phyloP scores from a whole-genome alignment of 208 protist species.

The Trypanosoma theileri region DNA sequence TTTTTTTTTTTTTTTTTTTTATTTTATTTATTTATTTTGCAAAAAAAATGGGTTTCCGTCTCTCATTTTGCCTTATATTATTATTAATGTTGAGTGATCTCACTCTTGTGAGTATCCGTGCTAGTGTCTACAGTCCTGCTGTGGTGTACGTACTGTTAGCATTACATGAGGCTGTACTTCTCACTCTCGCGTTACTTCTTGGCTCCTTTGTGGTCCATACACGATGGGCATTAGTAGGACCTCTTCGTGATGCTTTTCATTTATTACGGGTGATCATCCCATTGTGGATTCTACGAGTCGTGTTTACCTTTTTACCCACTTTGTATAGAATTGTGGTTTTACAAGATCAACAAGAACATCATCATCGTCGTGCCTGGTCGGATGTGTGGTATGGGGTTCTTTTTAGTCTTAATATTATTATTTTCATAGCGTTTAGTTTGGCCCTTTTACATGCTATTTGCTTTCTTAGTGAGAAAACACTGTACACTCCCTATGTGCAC shows the following conservation, averaged over 20 bases:
- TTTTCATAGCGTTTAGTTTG: conserved; percentile 39
- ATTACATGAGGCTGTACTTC: conserved; percentile 44
- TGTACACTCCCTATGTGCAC: conserved; percentile 37
- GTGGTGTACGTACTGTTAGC: conserved; percentile 38
- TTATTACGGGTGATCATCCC: conserved; percentile 25
- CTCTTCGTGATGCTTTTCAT: conserved; percentile 28
- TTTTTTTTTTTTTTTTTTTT: too few species aligned
- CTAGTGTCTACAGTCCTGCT: conserved; percentile 28
- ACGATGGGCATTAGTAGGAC: conserved; percentile 39
- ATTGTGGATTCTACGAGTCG: conserved; percentile 37
- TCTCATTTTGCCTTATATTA: conserved; percentile 10
- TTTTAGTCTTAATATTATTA: conserved; percentile 35
- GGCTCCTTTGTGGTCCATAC: conserved; percentile 34
- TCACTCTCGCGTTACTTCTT: conserved; percentile 34
- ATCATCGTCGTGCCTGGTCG: conserved; percentile 35
- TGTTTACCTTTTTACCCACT: conserved; percentile 46
- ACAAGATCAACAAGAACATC: conserved; percentile 7
- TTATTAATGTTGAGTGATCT: conserved; percentile 39
- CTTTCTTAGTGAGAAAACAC: conserved; percentile 47
- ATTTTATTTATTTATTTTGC: neutral
- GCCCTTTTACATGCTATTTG: conserved; percentile 33
- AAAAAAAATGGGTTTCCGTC: conserved; percentile 20
- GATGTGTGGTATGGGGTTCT: conserved; percentile 40
- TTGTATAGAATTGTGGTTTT: conserved; percentile 49
- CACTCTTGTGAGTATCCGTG: conserved; percentile 37